Evolutionary conservation across 2,329 filamentous ascomycete genomes (phyloP), one percentile per base, ranked within the genome.

Genomic region (Paramyrothecium roridum): DNA sequence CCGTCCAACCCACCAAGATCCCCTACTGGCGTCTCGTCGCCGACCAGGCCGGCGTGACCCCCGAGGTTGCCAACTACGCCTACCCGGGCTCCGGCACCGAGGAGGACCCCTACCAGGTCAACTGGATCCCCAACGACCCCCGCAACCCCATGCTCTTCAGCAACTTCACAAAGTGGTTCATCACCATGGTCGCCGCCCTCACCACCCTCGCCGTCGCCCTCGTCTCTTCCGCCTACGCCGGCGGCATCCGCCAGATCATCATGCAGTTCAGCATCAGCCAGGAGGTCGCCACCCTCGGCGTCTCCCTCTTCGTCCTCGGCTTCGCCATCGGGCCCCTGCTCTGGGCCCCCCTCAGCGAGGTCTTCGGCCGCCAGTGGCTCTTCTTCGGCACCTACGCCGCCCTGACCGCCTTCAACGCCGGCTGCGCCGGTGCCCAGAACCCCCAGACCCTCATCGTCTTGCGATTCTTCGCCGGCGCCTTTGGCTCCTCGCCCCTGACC

Each of bases 201-300:
- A 80, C 86, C 20, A 86, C 85, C 1, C 74, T 90, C 48, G 85
- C 76, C 22, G 84, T 89, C 22, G 77, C 86, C 10, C 85, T 89
- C 62, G 82, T 82, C 46, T 87, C 84, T 13, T 84, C 81, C 2
- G 85, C 85, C 16, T 87, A 81, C 66, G 80, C 79, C 6, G 81
- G 82, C 16, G 81, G 81, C 43, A 67, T 82, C 16, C 54, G 52
- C 22, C 23, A 93, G 70, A 81, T 95, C 68, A 82, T 84, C 55
- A 72, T 76, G 16, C 87, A 93, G 58, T 93, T 96, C 62, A 72
- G 81, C 58, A 80, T 80, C 59, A 87, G 87, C 1, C 79, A 80
- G 52, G 74, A 89, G 45, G 80, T 93, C n/a, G 88, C 87, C 21
- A 93, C 90, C 3, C 68, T 93, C 12, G 83, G 83, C 11, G 73